phyloP scores from a whole-genome alignment of 2,329 filamentous ascomycete genomes.

The Colletotrichum paranaense region DNA sequence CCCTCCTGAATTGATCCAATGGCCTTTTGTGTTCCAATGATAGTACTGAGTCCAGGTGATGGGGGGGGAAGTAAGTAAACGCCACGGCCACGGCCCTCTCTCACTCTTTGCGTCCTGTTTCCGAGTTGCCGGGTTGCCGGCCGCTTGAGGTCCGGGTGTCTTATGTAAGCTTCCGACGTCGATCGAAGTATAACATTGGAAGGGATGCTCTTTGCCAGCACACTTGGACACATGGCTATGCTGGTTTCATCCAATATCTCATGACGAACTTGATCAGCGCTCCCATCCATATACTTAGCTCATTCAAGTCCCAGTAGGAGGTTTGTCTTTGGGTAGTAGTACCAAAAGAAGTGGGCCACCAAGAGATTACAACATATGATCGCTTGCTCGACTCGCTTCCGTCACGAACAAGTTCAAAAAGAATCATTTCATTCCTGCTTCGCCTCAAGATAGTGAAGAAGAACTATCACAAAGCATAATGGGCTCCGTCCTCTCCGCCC shows the following conservation, averaged over 20 bases:
- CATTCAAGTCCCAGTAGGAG: too few species aligned
- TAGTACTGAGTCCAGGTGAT: neutral
- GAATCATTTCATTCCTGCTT: too few species aligned
- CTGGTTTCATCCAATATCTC: neutral
- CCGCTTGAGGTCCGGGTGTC: neutral
- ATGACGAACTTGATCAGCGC: neutral
- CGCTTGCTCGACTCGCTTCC: neutral
- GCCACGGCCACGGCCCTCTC: neutral
- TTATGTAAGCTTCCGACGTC: constrained; percentile 15
- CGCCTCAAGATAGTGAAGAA: too few species aligned
- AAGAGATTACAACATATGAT: neutral
- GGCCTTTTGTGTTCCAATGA: neutral
- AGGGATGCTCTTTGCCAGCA: too few species aligned
- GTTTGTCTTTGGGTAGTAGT: too few species aligned
- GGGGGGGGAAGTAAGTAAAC: neutral
- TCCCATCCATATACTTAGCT: too few species aligned
- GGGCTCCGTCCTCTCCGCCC: constrained; percentile 46
- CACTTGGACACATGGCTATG: too few species aligned
- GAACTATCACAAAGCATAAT: constrained; percentile 37
- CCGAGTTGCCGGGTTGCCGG: neutral
- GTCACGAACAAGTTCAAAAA: neutral
- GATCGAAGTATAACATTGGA: neutral
- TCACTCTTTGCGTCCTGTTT: neutral
- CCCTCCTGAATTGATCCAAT: too few species aligned
- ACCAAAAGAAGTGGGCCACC: neutral